Base-by-base conservation (phyloP, 352 stramenopile species). In the Pythium rishiriense region DNA sequence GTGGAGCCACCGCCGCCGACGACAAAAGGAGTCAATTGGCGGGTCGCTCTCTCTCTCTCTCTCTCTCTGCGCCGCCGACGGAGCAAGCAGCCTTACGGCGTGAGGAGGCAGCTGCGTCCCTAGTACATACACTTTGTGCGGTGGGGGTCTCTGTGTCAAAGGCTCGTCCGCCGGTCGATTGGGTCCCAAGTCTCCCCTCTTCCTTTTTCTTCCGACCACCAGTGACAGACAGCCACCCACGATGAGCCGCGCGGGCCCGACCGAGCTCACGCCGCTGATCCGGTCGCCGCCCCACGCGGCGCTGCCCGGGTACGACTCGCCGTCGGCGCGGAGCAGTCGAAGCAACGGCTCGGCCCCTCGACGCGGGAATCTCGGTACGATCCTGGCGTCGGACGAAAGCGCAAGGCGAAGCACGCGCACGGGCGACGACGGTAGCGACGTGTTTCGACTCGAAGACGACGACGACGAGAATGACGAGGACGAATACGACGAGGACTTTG, bases 181-280 rank as follows among this genome's bases (percentile, higher is more conserved):
- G 10, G 10, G 3, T 28, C 49, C 28, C 22, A 15, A 43, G 10
- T 12, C 22, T 11, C 43, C 3, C n/a, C 19, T 21, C 26, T 37
- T 37, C 24, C 24, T 15, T 29, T 37, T n/a, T 25, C 26, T 37
- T 26, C 21, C 3, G 12, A 9, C 7, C 25, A 53, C 14, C 25
- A 31, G 19, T 9, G 24, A 33, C 9, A 9, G 5, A 35, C 46
- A n/a, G 14, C 22, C 25, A 2, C 35, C 22, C 49, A 56, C 4
- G 29, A 67, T 60, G 51, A 48, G 33, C 26, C 49, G 52, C 51
- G 52, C 52, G 12, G 31, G 50, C 31, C 37, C 33, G 41, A 89
- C 70, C 0, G 81, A 90, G 60, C 72, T 78, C 42, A 90, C 81
- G 52, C 81, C 81, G 66, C 65, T 90, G 19, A 88, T 90, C 53